phyloP scores from a whole-genome alignment of 2,329 filamentous ascomycete genomes.

The Penicillium freii region DNA sequence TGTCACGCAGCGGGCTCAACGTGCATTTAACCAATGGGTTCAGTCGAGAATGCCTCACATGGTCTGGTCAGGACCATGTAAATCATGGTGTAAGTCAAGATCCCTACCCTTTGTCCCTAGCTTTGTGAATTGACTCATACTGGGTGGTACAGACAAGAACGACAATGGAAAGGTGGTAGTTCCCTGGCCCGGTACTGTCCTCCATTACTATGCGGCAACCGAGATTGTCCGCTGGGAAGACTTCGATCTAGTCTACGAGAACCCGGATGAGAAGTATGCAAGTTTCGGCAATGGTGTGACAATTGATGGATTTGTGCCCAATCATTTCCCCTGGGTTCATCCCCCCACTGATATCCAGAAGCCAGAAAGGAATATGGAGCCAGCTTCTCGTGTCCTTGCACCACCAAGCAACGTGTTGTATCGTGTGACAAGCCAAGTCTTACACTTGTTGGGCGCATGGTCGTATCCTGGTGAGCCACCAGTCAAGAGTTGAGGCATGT shows the following conservation, averaged over 20 bases:
- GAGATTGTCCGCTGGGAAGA: slow-evolving; percentile 14
- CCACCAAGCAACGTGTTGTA: not conserved
- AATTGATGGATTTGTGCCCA: not conserved
- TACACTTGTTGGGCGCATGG: not conserved
- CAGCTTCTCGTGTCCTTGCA: not conserved
- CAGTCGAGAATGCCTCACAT: slow-evolving; percentile 11
- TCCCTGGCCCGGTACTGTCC: slow-evolving; percentile 13
- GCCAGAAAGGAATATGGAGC: not conserved
- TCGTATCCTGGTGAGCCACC: not conserved
- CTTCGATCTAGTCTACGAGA: slow-evolving; percentile 5
- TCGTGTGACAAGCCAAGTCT: not conserved
- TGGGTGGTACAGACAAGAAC: slow-evolving; percentile 4
- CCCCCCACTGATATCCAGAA: not conserved
- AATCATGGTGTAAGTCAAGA: slow-evolving; percentile 7
- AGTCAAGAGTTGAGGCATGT: not conserved
- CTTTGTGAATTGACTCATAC: not conserved
- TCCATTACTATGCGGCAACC: slow-evolving; percentile 14
- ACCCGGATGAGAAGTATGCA: not conserved
- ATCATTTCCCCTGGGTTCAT: slow-evolving; percentile 3
- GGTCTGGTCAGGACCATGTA: slow-evolving; percentile 11
- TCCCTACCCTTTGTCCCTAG: not conserved
- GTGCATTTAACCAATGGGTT: slow-evolving; percentile 9
- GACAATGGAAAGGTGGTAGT: slow-evolving; percentile 9
- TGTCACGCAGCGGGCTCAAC: slow-evolving; percentile 2
- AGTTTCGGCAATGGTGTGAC: slow-evolving; percentile 8